A percentile compares a stretch with the other conserved stretches of the same genome.
These are phyloP conservation scores for Mucor racemosus DNA, from an alignment of 371 early-diverging fungal species.

Conservation along the genomic window DNA sequence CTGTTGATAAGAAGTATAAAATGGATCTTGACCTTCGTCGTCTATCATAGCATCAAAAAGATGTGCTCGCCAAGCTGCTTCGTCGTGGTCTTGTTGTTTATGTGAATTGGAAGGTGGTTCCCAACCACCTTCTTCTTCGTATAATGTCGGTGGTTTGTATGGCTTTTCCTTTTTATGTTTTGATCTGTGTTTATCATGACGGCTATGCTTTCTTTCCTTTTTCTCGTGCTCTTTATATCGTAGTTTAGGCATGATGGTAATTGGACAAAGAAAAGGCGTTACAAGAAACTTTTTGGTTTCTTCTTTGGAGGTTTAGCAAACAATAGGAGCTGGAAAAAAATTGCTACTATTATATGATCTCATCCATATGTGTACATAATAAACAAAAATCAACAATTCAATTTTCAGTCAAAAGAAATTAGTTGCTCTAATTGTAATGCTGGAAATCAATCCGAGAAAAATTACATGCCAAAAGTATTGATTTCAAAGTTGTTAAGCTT, in stretches of 20 bases:
- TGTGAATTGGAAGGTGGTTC: slow-evolving; percentile 22
- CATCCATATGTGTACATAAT: too few relatives aligned
- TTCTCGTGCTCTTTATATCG: slow-evolving; percentile 13
- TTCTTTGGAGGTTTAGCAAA: too few relatives aligned
- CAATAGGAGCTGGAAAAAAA: too few relatives aligned
- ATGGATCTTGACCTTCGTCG: slow-evolving; percentile 50
- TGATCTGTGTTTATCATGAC: slow-evolving; percentile 13
- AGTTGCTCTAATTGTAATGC: too few relatives aligned
- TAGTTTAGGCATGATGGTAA: slow-evolving; percentile 13
- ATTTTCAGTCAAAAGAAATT: too few relatives aligned
- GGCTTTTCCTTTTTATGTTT: slow-evolving; percentile 8
- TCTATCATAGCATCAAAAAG: slow-evolving; percentile 56
- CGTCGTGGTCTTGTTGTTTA: slow-evolving; percentile 9
- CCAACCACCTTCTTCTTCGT: slow-evolving; percentile 50
- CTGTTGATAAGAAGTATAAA: slow-evolving; percentile 30
- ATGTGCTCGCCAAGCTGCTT: slow-evolving; percentile 41
- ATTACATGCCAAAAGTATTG: too few relatives aligned
- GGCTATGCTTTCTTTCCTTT: slow-evolving; percentile 3
- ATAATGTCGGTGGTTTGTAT: slow-evolving; percentile 29
- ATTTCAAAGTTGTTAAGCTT: too few relatives aligned
- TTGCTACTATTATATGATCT: too few relatives aligned
- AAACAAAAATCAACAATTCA: too few relatives aligned
- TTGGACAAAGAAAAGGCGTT: too few relatives aligned
- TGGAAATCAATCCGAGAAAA: too few relatives aligned
- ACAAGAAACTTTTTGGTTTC: too few relatives aligned